Evolutionary conservation across 331 rosid species (phyloP), one percentile per base, ranked within the genome.

Genomic region (Telfairia occidentalis): DNA sequence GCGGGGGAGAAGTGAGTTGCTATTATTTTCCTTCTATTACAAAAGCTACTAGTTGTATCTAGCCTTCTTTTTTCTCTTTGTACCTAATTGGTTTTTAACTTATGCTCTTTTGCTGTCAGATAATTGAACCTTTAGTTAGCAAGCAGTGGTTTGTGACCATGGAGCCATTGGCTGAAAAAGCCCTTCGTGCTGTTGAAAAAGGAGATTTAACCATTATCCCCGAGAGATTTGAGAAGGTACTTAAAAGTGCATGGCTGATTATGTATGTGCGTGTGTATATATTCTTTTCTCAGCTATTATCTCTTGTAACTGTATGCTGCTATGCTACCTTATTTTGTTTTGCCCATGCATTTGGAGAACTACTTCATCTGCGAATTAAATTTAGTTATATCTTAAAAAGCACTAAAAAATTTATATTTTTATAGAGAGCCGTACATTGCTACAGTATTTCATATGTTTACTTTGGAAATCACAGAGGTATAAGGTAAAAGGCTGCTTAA

Each of bases 111-210:
- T 71, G 76, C 43, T 48, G 82, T 82, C 82, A 93, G 98, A 88
- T 93, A 83, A 88, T 93, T 83, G 98, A 93, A 81, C 98, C 98
- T 28, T 90, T 93, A 38, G 91, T 93, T 61, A 93, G 98, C 83
- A 91, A 89, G 84, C 98, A 93, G 82, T 93, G 98, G 98, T 93
- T 93, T 88, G 96, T 93, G 71, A 91, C 83, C 57, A 93, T 91
- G 98, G 98, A 91, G 83, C 92, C 97, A 66, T 86, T 93, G 79
- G 98, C 98, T 23, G 91, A 88, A 78, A 93, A 88, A 82, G 98
- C 98, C 53, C 95, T 89, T 77, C 86, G 81, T 80, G 97, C 92
- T 35, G 95, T 93, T 78, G 90, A 89, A 83, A 86, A 83, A 42
- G 92, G 97, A 86, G 96, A 89, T 38, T 58, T 93, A 76, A 93